Conservation (phyloP, 495 filamentous ascomycete species). For the Aspergillus indologenus region DNA sequence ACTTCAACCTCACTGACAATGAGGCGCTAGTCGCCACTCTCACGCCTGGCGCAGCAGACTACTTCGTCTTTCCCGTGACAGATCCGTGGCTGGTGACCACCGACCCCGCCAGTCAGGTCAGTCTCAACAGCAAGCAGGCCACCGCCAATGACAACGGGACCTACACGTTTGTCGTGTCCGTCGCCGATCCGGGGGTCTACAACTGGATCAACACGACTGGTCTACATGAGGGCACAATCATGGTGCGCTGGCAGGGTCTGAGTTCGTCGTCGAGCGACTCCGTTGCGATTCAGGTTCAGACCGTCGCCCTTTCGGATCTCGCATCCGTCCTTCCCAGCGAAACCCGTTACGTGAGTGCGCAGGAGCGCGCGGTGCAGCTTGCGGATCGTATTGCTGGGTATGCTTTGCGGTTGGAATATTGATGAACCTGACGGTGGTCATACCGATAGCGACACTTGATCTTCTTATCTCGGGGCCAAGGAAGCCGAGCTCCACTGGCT, state of each 20-base stretch:
- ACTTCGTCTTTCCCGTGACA: constrained; percentile 16
- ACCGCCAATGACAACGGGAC: constrained; percentile 10
- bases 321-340: background rate
- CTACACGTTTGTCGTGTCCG: constrained; percentile 16
- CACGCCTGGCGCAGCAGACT: constrained; percentile 14
- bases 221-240: constrained; percentile 14
- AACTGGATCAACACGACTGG: constrained; percentile 17
- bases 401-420: background rate
- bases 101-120: constrained; percentile 4
- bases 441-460: too few species aligned
- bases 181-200: constrained; percentile 14
- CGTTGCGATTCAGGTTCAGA: background rate
- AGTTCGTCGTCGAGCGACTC: background rate
- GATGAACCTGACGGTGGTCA: too few species aligned
- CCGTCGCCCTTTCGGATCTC: background rate
- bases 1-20: constrained; percentile 11
- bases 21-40: constrained; percentile 17
- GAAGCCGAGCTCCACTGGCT: too few species aligned
- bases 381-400: background rate
- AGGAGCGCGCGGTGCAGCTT: background rate
- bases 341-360: background rate
- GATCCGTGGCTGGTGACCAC: constrained; percentile 16
- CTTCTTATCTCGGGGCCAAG: too few species aligned
- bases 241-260: constrained; percentile 21
- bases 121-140: constrained; percentile 1